Base-by-base conservation (phyloP, 2,329 filamentous ascomycete genomes). In the Microdochium bolleyi region DNA sequence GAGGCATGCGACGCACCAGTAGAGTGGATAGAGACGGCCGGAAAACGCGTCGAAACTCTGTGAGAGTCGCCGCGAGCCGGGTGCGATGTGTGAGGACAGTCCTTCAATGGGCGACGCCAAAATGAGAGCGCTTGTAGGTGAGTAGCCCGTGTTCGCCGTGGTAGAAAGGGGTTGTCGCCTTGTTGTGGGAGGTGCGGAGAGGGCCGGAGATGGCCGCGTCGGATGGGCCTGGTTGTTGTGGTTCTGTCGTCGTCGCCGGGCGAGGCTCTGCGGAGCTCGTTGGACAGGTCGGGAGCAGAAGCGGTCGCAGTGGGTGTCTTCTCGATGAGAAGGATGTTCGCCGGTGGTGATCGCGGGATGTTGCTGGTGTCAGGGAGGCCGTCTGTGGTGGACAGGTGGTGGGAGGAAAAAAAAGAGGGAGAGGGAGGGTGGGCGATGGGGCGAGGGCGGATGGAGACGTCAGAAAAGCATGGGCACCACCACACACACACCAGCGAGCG, bases 381-480 rank as follows among this genome's bases (percentile, higher is more conserved):
- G 41, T 46, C 41, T 46, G 41, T 46, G 41, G 41, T 62, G 60
- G n/a, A 61, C 61, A 61, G 61, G 62, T 60, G 62, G 55, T 57
- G 52, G 52, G 46, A 50, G 55, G 55, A 55, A 55, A 56, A 54
- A 57, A 58, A 55, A 55, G 55, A 54, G 55, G 53, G 50, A 55
- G 54, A 41, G 41, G 41, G 53, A 56, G 54, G 24, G 57, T 56
- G 54, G 54, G 54, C 57, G 54, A 55, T 63, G 61, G 60, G 61
- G 55, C 58, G 57, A 59, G 70, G 52, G 56, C 54, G 55, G 56
- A 58, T 60, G 60, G 59, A 62, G 60, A 61, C 57, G 58, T 56
- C 56, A 59, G 57, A 60, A 60, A 57, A 57, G 53, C 54, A 51
- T 55, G 55, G 54, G 51, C 37, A n/a, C n/a, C n/a, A n/a, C n/a